Conservation (phyloP, 305 asterid genomes). For the Solanum hybrid region DNA sequence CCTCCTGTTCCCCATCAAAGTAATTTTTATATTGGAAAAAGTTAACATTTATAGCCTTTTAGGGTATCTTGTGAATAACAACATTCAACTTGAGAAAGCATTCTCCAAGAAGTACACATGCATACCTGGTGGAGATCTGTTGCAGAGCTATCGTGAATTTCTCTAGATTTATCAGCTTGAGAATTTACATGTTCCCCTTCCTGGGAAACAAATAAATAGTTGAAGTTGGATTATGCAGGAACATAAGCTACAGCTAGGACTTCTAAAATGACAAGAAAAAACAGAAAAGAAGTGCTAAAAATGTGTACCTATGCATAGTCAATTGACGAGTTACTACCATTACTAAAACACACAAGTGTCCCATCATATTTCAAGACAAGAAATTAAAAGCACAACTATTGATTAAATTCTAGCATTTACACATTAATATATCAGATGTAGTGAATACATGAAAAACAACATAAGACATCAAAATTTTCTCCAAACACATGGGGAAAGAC, state of each 20-base stretch:
- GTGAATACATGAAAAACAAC: not conserved
- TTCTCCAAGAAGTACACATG: not conserved
- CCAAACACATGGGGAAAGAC: not conserved
- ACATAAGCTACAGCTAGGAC: not conserved
- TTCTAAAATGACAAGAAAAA: not conserved
- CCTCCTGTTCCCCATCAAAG: constrained; percentile 26
- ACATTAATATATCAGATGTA: not conserved
- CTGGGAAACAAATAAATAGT: constrained; percentile 21
- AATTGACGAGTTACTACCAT: not conserved
- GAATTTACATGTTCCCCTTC: constrained; percentile 27
- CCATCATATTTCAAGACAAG: not conserved
- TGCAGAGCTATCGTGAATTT: constrained; percentile 12
- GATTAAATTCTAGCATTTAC: not conserved
- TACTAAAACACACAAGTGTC: not conserved
- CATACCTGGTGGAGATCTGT: constrained; percentile 35
- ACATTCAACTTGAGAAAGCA: not conserved
- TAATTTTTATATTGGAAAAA: not conserved
- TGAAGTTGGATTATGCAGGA: not conserved
- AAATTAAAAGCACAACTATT: not conserved
- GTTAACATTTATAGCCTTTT: not conserved
- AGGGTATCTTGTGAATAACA: not conserved
- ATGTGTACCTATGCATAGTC: not conserved
- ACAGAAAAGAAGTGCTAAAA: not conserved
- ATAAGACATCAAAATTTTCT: not conserved
- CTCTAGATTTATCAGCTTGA: constrained; percentile 21